Evolutionary conservation across 2,329 filamentous ascomycete species (phyloP), one percentile per base, ranked within the genome.

Genomic region (Penicillium sp.): DNA sequence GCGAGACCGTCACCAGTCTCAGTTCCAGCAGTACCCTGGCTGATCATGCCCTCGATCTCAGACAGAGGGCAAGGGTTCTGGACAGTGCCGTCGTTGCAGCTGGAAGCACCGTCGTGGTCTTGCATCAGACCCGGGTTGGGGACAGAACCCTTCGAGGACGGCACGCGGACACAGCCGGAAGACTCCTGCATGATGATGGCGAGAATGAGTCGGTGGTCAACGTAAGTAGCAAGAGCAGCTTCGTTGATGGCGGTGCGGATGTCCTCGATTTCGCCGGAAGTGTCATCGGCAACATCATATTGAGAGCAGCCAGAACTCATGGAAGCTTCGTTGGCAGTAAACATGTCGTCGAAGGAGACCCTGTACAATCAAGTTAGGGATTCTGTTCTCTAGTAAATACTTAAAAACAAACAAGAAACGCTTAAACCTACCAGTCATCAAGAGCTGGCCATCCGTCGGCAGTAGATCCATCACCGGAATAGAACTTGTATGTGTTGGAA

Each of bases 21-120:
- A 6, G 71, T 74, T n/a, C 74, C 74, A 11, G 61, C 65, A 47
- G 63, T 64, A 56, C 74, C 74, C 54, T 77, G 73, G 14, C 58
- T 52, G 42, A 77, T 71, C 73, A 76, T 75, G 47, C 69, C 64
- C n/a, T 62, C 52, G 48, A 74, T 74, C 58, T 65, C 38, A 5
- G 42, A 47, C 20, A 59, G 46, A 0, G 65, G 62, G 61, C 68
- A 71, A 14, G 66, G 66, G 26, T 35, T 24, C 40, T 58, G 65
- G 57, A 64, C 57, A 16, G 60, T 60, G 11, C 64, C 62, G 18
- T 35, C 38, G 16, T 71, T 71, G 68, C 76, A 78, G 38, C 70
- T 66, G 11, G 64, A 68, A n/a, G 58, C 50, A 45, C 73, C 74
- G 53, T 71, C 63, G 61, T 75, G 71, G 40, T 64, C 64, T 62